phyloP scores from a whole-genome alignment of 495 filamentous ascomycete genomes.

The Cryomyces minteri region DNA sequence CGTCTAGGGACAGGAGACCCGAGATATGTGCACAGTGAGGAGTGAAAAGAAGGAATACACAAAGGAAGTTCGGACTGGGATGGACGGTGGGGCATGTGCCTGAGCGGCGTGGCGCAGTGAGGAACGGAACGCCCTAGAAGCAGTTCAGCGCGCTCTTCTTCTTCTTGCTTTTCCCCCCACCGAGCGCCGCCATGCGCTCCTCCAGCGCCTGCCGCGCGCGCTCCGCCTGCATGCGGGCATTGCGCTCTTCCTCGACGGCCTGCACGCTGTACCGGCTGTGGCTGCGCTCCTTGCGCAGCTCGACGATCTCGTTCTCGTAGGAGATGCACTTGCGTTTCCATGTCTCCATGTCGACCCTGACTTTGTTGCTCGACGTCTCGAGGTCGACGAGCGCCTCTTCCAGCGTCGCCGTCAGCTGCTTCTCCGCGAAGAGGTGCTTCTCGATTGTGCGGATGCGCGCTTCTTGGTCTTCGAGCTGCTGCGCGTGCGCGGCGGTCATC shows the following conservation, averaged over 20 bases:
- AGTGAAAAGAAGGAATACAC: no score
- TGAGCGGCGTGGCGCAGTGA: no score
- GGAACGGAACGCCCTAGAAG: slow-evolving; percentile 39
- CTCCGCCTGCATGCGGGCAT: slow-evolving; percentile 73
- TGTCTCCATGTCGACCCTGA: slow-evolving; percentile 69
- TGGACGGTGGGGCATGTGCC: no score
- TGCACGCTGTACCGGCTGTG: slow-evolving; percentile 70
- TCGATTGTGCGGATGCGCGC: slow-evolving; percentile 88
- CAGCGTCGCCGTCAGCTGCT: slow-evolving; percentile 82
- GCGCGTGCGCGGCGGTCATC: slow-evolving; percentile 27
- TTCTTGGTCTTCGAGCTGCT: slow-evolving; percentile 84
- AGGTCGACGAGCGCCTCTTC: slow-evolving; percentile 92
- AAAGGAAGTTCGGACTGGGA: no score
- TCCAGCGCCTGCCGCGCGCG: slow-evolving; percentile 73
- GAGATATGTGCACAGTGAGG: no score
- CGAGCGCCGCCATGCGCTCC: slow-evolving; percentile 52
- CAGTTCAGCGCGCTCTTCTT: slow-evolving; percentile 95
- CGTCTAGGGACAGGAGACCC: no score
- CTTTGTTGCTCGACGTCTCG: slow-evolving; percentile 67
- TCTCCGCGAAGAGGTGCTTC: slow-evolving; percentile 90
- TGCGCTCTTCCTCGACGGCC: slow-evolving; percentile 84
- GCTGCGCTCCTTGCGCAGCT: slow-evolving; percentile 48
- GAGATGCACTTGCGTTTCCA: slow-evolving; percentile 70
- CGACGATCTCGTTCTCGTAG: slow-evolving; percentile 61
- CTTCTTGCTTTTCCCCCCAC: slow-evolving; percentile 67